Evolutionary conservation across 164 flowering plant species (phyloP), one percentile per base, ranked within the genome.

Genomic region (Liriodendron chinense): DNA sequence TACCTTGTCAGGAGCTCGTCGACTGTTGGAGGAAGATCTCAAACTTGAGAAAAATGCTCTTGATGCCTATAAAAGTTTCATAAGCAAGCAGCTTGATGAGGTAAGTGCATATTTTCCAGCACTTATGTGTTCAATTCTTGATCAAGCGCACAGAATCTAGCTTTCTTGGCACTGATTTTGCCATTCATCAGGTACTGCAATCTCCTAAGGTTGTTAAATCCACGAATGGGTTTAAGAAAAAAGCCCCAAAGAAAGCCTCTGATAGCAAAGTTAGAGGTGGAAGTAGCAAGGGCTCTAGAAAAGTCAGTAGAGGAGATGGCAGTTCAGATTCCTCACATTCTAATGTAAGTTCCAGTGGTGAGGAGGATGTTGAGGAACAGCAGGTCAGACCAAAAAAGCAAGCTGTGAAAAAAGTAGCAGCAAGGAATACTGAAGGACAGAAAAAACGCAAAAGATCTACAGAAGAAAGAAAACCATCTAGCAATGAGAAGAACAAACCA

Each of bases 11-110:
- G 90, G 85, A 61, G 87, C 87, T 74, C 98, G 99, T 74, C 88
- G 92, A 16, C 85, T 91, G 71, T 78, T 96, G 82, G 99, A 96
- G 81, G 90, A 89, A 80, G 99, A 96, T 84, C 92, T 96, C 72
- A 74, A 89, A 75, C 93, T 94, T 74, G 89, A 87, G 28, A 88
- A 85, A 79, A n/a, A 64, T 80, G 14, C 89, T 76, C 91, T 96
- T 71, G 96, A 94, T 81, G 79, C 89, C 65, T 85, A 74, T 74
- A 96, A 92, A 84, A 86, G 84, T 67, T 83, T 91, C 57, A 89
- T 96, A 18, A 76, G 77, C 72, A 80, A 81, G 70, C 75, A 88
- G 76, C 28, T 95, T 74, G 94, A 91, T 74, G 80, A 90, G 87
- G 99, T 92, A 64, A 57, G 81, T 76, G 53, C 70, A 70, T 67